Conservation (phyloP, 2,329 filamentous ascomycete species). For the Penicillium sp. region DNA sequence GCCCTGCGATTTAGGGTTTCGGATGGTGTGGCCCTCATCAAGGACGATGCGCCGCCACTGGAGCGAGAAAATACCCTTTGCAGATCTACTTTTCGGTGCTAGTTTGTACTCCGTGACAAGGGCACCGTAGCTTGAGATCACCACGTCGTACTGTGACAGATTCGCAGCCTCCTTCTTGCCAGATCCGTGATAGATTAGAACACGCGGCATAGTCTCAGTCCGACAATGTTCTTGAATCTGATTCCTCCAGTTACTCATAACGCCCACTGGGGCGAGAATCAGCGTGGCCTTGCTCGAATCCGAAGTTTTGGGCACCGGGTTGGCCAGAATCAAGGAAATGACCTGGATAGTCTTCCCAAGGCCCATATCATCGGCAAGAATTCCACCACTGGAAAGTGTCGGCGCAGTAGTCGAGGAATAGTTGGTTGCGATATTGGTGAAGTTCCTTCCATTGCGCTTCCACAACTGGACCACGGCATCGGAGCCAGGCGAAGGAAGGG, state of each 20-base stretch:
- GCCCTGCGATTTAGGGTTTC: conserved; percentile 72
- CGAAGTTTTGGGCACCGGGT: conserved; percentile 43
- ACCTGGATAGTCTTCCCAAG: conserved; percentile 85
- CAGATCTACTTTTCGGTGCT: conserved; percentile 45
- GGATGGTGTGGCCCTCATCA: conserved; percentile 80
- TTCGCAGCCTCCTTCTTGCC: conserved; percentile 59
- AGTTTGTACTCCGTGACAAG: conserved; percentile 65
- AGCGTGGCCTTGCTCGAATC: conserved; percentile 64
- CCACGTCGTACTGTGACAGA: conserved; percentile 67
- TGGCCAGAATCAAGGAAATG: conserved; percentile 72
- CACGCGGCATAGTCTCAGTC: conserved; percentile 59
- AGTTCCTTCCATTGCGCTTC: conserved; percentile 57
- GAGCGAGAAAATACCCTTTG: conserved; percentile 60
- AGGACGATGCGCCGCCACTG: conserved; percentile 78
- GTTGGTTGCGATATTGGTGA: conserved; percentile 69
- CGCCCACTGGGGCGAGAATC: conserved; percentile 77
- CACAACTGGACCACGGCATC: conserved; percentile 73
- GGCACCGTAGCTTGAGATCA: conserved; percentile 83
- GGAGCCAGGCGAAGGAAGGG: conserved; percentile 59
- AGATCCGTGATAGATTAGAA: conserved; percentile 73
- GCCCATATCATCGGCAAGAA: conserved; percentile 91
- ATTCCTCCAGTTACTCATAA: conserved; percentile 88
- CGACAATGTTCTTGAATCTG: conserved; percentile 74
- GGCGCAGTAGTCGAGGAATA: conserved; percentile 62
- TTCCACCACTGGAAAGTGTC: conserved; percentile 71